Evolutionary conservation across 2,329 filamentous ascomycete species (phyloP).

Genomic region (Pseudogymnoascus verrucosus): DNA sequence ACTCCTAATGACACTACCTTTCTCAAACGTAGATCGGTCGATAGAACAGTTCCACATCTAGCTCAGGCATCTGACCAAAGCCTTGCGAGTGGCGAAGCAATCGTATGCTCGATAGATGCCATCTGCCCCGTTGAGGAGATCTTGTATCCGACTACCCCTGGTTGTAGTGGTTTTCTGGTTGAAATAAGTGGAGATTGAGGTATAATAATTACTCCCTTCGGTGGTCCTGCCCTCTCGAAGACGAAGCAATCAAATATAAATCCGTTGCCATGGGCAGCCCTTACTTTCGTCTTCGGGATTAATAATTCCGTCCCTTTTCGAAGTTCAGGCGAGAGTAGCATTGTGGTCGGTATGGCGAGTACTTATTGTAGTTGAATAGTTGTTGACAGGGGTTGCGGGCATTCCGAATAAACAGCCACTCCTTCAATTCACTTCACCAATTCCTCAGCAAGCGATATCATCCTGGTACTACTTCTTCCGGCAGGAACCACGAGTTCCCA

Average conservation of each 20-base stretch:
- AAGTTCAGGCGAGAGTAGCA: background rate
- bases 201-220: background rate
- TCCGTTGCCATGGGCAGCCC: background rate
- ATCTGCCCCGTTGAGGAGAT: background rate
- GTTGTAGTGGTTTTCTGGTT: background rate
- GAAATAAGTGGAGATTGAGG: background rate
- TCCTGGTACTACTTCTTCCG: background rate
- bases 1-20: background rate
- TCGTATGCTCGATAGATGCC: background rate
- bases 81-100: background rate
- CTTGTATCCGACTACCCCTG: too few species aligned
- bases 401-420: background rate
- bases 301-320: background rate
- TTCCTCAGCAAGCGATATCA: background rate
- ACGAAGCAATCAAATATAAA: background rate
- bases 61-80: background rate
- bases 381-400: background rate
- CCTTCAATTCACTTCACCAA: background rate
- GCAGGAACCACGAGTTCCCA: conserved; percentile 3
- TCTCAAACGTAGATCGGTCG: background rate
- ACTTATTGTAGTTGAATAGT: background rate
- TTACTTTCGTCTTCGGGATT: background rate
- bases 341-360: background rate
- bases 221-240: background rate
- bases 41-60: background rate